Base-by-base conservation (phyloP, 164 flowering plant genomes). In the Houttuynia cordata region DNA sequence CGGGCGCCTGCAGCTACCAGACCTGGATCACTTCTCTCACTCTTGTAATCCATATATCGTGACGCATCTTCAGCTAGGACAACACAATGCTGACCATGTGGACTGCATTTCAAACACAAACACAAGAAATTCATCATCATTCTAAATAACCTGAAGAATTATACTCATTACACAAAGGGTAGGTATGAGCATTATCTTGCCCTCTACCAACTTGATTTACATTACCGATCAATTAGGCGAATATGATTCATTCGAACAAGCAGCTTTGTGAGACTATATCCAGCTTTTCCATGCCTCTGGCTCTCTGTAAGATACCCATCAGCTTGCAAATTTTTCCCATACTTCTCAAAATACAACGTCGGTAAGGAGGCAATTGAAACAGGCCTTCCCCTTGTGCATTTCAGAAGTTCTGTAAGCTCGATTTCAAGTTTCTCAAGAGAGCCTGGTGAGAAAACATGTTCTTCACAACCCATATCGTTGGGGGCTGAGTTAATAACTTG, bases 221-320 rank as follows among this genome's bases (percentile, higher is more conserved):
- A 45, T 18, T 56, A 91, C 97, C 86, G 78, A 72, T 91, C 96
- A 42, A 91, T 85, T 8, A 91, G 73, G 17, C 84, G 76, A 68
- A 91, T 81, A 58, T 71, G 77, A 59, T 77, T 85, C 75, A 92
- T 60, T 50, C 89, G 78, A 57, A 91, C 88, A 37, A 89, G 96
- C 64, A 92, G 86, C 73, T 80, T 89, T 0, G 98, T 87, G 71
- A 89, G 71, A 65, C 90, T 84, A 60, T 78, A 83, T 49, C 96
- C 98, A 67, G 96, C 84, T 62, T 82, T 84, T 42, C 96, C 98
- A 65, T 89, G 89, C 63, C 94, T 78, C 62, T 92, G 98, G 72
- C 96, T 92, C 73, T 89, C 98, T 10, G 96, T 87, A 6, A 86
- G 79, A 64, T 87, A 92, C 53, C 96, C 96, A 30, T 87, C 96